These are phyloP conservation scores for Mycena latifolia DNA, from an alignment of 768 basidiomycete genomes.

Conservation along the genomic window DNA sequence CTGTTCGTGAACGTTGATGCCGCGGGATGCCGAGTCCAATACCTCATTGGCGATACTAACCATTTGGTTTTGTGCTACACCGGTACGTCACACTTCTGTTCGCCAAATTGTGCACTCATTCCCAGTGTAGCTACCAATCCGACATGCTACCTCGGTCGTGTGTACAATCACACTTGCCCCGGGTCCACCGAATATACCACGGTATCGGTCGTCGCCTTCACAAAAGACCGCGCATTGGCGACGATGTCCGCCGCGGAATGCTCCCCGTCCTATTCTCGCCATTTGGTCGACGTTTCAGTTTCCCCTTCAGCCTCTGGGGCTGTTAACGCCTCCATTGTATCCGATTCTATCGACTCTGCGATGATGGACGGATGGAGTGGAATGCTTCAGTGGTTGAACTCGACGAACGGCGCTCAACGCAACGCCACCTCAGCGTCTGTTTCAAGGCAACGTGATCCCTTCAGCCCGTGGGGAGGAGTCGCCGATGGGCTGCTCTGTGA, in stretches of 20 bases:
- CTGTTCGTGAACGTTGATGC: conserved; percentile 13
- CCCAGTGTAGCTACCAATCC: too few relatives aligned
- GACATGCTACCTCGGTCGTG: conserved; percentile 15
- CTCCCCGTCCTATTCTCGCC: conserved; percentile 14
- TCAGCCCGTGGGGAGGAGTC: not conserved
- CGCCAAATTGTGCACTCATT: too few relatives aligned
- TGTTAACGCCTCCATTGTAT: conserved; percentile 1
- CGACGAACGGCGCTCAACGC: not conserved
- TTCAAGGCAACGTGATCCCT: not conserved
- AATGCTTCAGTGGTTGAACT: conserved; percentile 17
- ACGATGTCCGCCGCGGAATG: conserved; percentile 7
- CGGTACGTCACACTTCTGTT: not conserved
- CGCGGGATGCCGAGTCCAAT: conserved; percentile 11
- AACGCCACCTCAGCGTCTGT: not conserved
- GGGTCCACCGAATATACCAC: conserved; percentile 12
- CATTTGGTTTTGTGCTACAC: not conserved
- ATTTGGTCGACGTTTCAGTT: conserved; percentile 4
- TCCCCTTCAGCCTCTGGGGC: not conserved
- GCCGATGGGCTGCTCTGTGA: not conserved
- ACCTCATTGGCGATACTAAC: conserved; percentile 14
- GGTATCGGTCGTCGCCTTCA: not conserved
- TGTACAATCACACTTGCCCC: conserved; percentile 29
- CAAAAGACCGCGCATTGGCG: not conserved
- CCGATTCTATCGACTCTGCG: not conserved
- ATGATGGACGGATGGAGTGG: not conserved